Evolutionary conservation across 306 rosid genomes (phyloP), one percentile per base, ranked within the genome.

Genomic region (Lagenaria siceraria): DNA sequence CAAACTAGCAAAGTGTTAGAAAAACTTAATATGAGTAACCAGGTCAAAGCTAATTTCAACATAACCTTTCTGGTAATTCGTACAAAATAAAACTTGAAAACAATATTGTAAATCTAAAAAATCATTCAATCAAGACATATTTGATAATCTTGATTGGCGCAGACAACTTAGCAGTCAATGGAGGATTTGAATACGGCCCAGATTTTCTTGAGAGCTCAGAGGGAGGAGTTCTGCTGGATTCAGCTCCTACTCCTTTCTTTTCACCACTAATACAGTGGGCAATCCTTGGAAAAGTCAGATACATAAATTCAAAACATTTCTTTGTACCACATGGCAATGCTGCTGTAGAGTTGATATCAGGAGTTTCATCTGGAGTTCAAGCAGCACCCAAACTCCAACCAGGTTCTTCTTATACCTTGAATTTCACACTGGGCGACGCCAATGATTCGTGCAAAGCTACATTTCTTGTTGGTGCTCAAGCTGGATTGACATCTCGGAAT

Each of bases 321-420:
- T 74, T 79, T 64, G 79, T 81, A 55, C 85, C 83, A 25, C 79
- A 76, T 76, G 87, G 85, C 38, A 72, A 81, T 48, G 79, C 85
- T 54, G 85, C 87, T 31, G 36, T 84, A 11, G 83, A 81, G 74
- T 40, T 84, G 70, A 25, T 81, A 61, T 81, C 82, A 1, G 82
- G 82, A 40, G 81, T 18, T 43, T 81, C 85, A 43, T 22, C 81
- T 38, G 87, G 87, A 24, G 25, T 84, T 38, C 79, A 84, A 79
- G 75, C 74, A 11, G 38, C 53, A 54, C 53, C 35, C 19, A 56
- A n/a, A 22, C 85, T 84, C 22, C 52, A 10, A 9, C 81, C 58
- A 61, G 87, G 83, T 48, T 79, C 78, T 21, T 43, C 51, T 27
- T 84, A 79, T 64, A 40, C 8, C 81, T 62, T 84, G 79, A 75